Base-by-base conservation (phyloP, 1,284 basidiomycete species). In the Cryptococcus hybrid region DNA sequence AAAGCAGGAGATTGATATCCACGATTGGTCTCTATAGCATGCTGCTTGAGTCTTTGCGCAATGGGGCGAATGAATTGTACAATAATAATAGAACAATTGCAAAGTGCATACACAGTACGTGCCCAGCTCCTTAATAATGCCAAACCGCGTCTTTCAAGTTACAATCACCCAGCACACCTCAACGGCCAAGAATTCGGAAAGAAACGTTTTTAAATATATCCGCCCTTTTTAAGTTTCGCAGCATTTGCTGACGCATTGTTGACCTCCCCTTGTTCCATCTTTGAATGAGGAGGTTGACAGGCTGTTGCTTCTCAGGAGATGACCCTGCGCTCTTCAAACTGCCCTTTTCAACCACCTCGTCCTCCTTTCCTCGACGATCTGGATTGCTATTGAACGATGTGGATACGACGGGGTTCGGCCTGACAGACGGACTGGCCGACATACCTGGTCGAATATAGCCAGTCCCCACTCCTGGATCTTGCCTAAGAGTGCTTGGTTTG, bases 251-350 rank as follows among this genome's bases (percentile, higher is more conserved):
- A 36, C 3, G 59, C 36, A 51, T 58, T 58, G 36, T 39, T 53
- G 15, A 66, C 60, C 36, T 66, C 53, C 38, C 67, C 50, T 72
- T 63, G 51, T 77, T 77, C 75, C 75, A 77, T 42, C 69, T 45
- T 44, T 62, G 59, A 49, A 77, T 75, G 5, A 75, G 58, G 12
- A 66, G 47, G 52, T 74, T 75, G 42, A 77, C 73, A 44, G 72
- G 62, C 54, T 73, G 72, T 55, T 71, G 72, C 57, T 74, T 74
- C 51, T 77, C 75, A 12, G 75, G 73, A 38, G 66, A 69, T 12
- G 52, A 54, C 8, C 60, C 56, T 39, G 54, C 58, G 40, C 53
- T 52, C 13, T 42, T 39, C 15, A 53, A 36, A 35, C 37, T 44
- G n/a, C 43, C 30, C 43, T 35, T 11, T n/a, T 35, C 43, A 4